Percentiles rank a stretch among this genome's conserved stretches.
These are phyloP conservation scores for Ophiostoma novo-ulmi DNA, from an alignment of 2,329 filamentous ascomycete genomes.

Conservation along the genomic window DNA sequence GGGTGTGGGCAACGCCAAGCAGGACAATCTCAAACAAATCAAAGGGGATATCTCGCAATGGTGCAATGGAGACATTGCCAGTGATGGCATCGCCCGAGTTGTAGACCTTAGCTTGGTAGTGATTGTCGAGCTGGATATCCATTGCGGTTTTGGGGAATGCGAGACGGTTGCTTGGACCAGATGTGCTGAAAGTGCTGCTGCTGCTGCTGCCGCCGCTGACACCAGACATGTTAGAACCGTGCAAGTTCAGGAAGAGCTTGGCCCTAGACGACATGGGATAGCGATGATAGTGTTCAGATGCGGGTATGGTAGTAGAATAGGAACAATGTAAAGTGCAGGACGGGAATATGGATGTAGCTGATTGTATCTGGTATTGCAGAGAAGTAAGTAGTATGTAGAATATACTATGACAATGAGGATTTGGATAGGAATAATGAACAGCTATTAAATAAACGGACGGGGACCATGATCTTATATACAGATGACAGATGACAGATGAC, in stretches of 20 bases:
- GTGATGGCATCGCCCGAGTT: constrained; percentile 49
- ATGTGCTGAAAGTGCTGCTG: constrained; percentile 21
- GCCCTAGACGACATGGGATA: constrained; percentile 13
- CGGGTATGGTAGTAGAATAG: neutral
- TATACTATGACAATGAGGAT: neutral
- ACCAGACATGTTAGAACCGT: constrained; percentile 21
- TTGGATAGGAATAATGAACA: neutral
- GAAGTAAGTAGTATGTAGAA: neutral
- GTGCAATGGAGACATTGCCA: constrained; percentile 45
- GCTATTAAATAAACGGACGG: neutral
- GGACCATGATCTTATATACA: constrained; percentile 4
- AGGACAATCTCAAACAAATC: constrained; percentile 50
- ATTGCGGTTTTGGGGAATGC: constrained; percentile 36
- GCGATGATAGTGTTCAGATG: neutral
- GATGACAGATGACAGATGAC: neutral
- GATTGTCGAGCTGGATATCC: constrained; percentile 47
- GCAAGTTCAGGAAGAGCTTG: constrained; percentile 14
- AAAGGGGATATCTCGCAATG: constrained; percentile 45
- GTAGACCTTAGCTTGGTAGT: constrained; percentile 53
- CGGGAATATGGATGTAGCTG: neutral
- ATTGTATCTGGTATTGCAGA: neutral
- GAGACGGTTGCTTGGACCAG: constrained; percentile 22
- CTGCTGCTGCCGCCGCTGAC: constrained; percentile 19
- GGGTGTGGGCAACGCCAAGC: constrained; percentile 47
- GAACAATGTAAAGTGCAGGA: neutral